Evolutionary conservation across 2,329 filamentous ascomycete species (phyloP), one percentile per base, ranked within the genome.

Genomic region (Acephala macrosclerotiorum): DNA sequence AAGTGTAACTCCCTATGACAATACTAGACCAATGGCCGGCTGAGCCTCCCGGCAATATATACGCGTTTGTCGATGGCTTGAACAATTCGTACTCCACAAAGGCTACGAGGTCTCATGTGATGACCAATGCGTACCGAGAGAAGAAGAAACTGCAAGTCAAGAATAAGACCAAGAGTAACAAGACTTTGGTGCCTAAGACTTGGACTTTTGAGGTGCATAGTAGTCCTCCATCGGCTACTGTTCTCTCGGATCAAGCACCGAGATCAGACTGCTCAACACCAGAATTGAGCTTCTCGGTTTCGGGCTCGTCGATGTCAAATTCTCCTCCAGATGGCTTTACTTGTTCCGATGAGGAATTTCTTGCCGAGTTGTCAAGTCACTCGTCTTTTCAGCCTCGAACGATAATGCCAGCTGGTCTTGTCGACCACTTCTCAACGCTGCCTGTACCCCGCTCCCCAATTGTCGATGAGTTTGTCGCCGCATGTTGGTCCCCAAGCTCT

Each of bases 61-160:
- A 35, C 25, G 51, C 51, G 18, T 58, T 58, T 20, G 55, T 58
- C 12, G 55, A 58, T 58, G 55, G 55, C 29, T 38, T 58, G 33
- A 58, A 38, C 33, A 58, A 58, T 38, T 26, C 55, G 4, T 58
- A 58, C 35, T 22, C n/a, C 3, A 38, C 26, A 22, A 58, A 20
- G 55, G 36, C 55, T 2, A 58, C 36, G 7, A 36, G 29, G 33
- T 58, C 55, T 14, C 55, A 58, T n/a, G 55, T 58, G 12, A 58
- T 58, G 55, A 58, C 55, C 12, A 58, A 36, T 58, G 55, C 55
- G 12, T 58, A 58, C 18, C 55, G 36, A 20, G 55, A 22, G n/a
- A 58, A 58, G 55, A 36, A 58, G 55, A 58, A 38, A 20, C 33
- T 58, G 20, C 55, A 22, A 58, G 55, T n/a, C n/a, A 49, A 49